Percentiles rank a stretch among this genome's conserved stretches.
Evolutionary conservation across 2,329 filamentous ascomycete genomes (phyloP).

Genomic region (Botryotinia globosa): DNA sequence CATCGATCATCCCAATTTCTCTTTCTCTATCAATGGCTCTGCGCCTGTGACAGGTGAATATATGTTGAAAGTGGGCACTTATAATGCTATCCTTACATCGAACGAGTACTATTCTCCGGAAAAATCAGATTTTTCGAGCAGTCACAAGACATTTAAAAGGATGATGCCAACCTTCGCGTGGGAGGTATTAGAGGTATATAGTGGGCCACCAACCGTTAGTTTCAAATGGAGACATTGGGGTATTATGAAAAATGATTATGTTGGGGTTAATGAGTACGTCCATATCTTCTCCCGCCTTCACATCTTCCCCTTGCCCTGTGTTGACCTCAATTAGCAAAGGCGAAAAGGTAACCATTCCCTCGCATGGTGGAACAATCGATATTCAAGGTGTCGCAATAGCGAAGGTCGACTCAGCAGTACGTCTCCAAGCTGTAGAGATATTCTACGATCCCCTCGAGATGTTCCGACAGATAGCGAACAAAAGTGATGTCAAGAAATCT

Average conservation of each 20-base stretch:
- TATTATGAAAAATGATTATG: slow-evolving; percentile 63
- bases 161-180: slow-evolving; percentile 73
- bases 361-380: slow-evolving; percentile 59
- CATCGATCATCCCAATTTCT: slow-evolving; percentile 57
- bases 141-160: slow-evolving; percentile 68
- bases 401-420: slow-evolving; percentile 57
- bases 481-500: slow-evolving; percentile 37
- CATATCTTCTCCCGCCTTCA: background rate
- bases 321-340: slow-evolving; percentile 47
- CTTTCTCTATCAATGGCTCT: slow-evolving; percentile 62
- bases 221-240: slow-evolving; percentile 71
- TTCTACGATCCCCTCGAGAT: slow-evolving; percentile 66
- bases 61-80: slow-evolving; percentile 66
- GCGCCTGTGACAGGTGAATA: slow-evolving; percentile 55
- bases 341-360: slow-evolving; percentile 60
- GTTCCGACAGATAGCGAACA: slow-evolving; percentile 61
- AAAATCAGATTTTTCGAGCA: slow-evolving; percentile 59
- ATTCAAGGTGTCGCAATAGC: slow-evolving; percentile 63
- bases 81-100: slow-evolving; percentile 63
- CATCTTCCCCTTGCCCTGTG: background rate
- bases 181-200: slow-evolving; percentile 68
- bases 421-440: slow-evolving; percentile 57
- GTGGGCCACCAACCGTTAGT: slow-evolving; percentile 58
- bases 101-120: slow-evolving; percentile 63
- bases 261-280: slow-evolving; percentile 47